Percentiles rank a stretch among this genome's conserved stretches.
These are phyloP conservation scores for Lomentospora prolificans DNA, from an alignment of 2,329 filamentous ascomycete species.

Conservation along the genomic window DNA sequence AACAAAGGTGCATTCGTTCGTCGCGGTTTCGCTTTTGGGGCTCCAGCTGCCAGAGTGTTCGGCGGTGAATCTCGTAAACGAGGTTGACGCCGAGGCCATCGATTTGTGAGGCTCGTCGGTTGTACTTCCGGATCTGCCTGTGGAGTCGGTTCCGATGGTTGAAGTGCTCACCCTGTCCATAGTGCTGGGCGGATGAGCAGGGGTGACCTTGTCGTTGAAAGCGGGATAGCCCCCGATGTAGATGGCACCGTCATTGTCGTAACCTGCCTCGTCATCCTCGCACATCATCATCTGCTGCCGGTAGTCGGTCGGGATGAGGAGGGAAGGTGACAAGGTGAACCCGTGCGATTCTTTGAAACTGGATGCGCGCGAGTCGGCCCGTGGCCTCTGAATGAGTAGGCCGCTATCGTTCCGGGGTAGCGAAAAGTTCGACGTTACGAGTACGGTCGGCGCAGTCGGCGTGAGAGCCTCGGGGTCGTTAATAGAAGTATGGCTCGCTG, in stretches of 20 bases:
- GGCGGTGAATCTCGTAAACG: slow-evolving; percentile 40
- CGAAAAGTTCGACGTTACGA: slow-evolving; percentile 40
- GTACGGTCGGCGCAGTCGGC: slow-evolving; percentile 25
- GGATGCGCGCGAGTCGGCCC: slow-evolving; percentile 35
- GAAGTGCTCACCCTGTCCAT: slow-evolving; percentile 43
- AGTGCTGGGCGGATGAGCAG: slow-evolving; percentile 23
- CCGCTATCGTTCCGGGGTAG: slow-evolving; percentile 32
- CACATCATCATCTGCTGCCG: slow-evolving; percentile 39
- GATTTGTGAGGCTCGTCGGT: slow-evolving; percentile 41
- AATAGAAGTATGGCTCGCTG: slow-evolving; percentile 15
- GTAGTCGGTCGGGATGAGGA: slow-evolving; percentile 53
- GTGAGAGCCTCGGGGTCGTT: slow-evolving; percentile 33
- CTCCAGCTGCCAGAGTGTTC: slow-evolving; percentile 18
- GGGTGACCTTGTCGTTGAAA: slow-evolving; percentile 13
- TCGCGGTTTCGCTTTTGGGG: slow-evolving; percentile 15
- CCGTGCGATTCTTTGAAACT: slow-evolving; percentile 51
- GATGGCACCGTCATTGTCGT: slow-evolving; percentile 11
- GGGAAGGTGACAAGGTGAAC: slow-evolving; percentile 49
- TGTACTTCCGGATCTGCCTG: slow-evolving; percentile 34
- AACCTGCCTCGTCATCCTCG: slow-evolving; percentile 15
- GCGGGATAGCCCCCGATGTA: slow-evolving; percentile 13
- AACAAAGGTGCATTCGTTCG: slow-evolving; percentile 3
- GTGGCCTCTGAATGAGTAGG: slow-evolving; percentile 11
- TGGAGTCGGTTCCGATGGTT: slow-evolving; percentile 40
- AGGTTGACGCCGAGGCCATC: slow-evolving; percentile 41